Evolutionary conservation across 768 basidiomycete species (phyloP), one percentile per base, ranked within the genome.

Genomic region (Candolleomyces eurysporus): DNA sequence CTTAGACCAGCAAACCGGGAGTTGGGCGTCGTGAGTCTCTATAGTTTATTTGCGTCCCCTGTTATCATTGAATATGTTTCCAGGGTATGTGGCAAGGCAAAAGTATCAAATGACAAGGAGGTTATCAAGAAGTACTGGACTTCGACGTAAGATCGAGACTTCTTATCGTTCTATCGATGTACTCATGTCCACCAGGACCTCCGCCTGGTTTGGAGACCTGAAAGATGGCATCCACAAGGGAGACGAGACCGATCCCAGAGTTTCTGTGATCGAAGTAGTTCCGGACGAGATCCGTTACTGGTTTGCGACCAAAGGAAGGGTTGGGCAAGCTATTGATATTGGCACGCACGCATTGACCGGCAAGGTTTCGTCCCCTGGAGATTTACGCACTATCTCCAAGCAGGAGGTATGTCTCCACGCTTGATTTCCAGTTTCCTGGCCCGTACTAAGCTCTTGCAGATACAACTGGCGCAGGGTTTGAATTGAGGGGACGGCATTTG

Each of bases 151-250:
- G 79, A 30, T 39, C 30, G 30, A 36, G 42, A 26, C 57, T 26
- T 36, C 17, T 48, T 40, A 11, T 16, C 26, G n/a, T 50, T 51
- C 46, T 0, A 9, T 21, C 36, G 36, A 36, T 36, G 36, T 36
- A 11, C 36, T 36, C 36, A 36, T 11, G 36, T 11, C 36, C 36
- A 36, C 2, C 52, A 91, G 89, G 3, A 78, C 84, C 36, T 71
- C 82, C 9, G 89, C 88, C 0, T 97, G 92, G 82, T 96, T 96
- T 66, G 92, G 91, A 42, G 89, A 96, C 69, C 78, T 95, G 58
- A 87, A 88, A 36, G 94, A 96, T 64, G 91, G 91, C 17, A 75
- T 89, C 6, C 94, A 95, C 72, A 88, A 85, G 66, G 94, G 94
- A n/a, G 84, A 89, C 66, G 81, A 81, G 32, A 76, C 80, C 51